Base-by-base conservation (phyloP, 2,329 filamentous ascomycete genomes). In the Fusarium pseudocircinatum region DNA sequence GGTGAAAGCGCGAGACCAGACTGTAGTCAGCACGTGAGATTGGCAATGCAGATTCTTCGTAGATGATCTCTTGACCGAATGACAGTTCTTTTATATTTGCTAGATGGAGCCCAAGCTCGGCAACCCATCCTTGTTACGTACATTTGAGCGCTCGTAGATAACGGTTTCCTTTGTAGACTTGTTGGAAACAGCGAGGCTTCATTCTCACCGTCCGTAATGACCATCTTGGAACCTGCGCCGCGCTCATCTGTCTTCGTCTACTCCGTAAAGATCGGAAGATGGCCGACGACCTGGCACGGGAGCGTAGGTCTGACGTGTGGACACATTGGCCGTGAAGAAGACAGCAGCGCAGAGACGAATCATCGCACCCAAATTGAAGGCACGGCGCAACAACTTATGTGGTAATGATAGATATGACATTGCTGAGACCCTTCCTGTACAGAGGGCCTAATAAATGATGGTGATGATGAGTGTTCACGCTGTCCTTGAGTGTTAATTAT, bases 211-310 rank as follows among this genome's bases (percentile, higher is more conserved):
- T 20, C 24, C 16, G n/a, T 12, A 43, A 20, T 13, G 16, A 9
- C 24, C 8, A 20, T 13, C 7, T 44, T 26, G 24, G 12, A 8
- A n/a, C 39, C 16, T 26, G 16, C 14, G 5, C 12, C 24, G 12
- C 10, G 40, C 10, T 43, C 40, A 43, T 40, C 13, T 15, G 12
- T 16, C 42, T 16, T 18, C 10, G 11, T 22, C 44, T 14, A 11
- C 26, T 47, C 18, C 26, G 20, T 14, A 4, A 22, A 10, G 6
- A 10, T 4, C 3, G 20, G 12, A 47, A 26, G 13, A 20, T 26
- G 44, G 26, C 18, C 12, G 0, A 47, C 6, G 0, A 5, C 28
- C 5, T 14, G 40, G 40, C 6, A 8, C 2, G 5, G 40, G 14
- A 42, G 14, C n/a, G 22, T 42, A 42, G 40, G 36, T 37, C 36